Conservation (phyloP, 2,329 filamentous ascomycete species). For the Phialemoniopsis sp. region DNA sequence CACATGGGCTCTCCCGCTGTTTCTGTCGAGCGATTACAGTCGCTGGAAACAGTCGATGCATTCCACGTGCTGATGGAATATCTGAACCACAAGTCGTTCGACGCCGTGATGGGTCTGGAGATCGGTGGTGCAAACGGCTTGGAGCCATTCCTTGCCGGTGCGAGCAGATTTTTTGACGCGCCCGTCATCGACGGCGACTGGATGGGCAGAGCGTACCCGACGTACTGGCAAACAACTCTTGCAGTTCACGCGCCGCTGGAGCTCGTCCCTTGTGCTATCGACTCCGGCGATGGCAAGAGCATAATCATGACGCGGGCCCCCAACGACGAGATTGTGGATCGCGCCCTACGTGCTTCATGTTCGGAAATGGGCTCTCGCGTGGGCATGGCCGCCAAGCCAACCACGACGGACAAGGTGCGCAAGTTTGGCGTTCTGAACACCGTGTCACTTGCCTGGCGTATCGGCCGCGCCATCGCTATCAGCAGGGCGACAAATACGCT, state of each 20-base stretch:
- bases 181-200: constrained; percentile 30
- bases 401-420: constrained; percentile 23
- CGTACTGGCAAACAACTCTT: constrained; percentile 24
- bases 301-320: constrained; percentile 35
- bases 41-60: constrained; percentile 30
- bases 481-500: constrained; percentile 35
- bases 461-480: constrained; percentile 43
- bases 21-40: constrained; percentile 33
- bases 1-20: constrained; percentile 37
- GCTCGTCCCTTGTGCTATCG: constrained; percentile 37
- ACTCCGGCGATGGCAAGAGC: constrained; percentile 37
- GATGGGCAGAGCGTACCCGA: constrained; percentile 28
- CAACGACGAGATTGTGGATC: constrained; percentile 34
- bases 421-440: constrained; percentile 27
- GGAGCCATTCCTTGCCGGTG: constrained; percentile 30
- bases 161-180: constrained; percentile 25
- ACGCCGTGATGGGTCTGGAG: constrained; percentile 40
- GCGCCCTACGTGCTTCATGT: constrained; percentile 31
- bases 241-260: constrained; percentile 32
- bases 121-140: constrained; percentile 53
- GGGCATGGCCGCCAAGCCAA: constrained; percentile 24
- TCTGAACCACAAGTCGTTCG: constrained; percentile 19
- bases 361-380: constrained; percentile 35
- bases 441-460: constrained; percentile 32
- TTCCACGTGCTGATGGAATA: constrained; percentile 30